Base-by-base conservation (phyloP, 371 early-diverging fungal genomes). In the Mortierella sp. region DNA sequence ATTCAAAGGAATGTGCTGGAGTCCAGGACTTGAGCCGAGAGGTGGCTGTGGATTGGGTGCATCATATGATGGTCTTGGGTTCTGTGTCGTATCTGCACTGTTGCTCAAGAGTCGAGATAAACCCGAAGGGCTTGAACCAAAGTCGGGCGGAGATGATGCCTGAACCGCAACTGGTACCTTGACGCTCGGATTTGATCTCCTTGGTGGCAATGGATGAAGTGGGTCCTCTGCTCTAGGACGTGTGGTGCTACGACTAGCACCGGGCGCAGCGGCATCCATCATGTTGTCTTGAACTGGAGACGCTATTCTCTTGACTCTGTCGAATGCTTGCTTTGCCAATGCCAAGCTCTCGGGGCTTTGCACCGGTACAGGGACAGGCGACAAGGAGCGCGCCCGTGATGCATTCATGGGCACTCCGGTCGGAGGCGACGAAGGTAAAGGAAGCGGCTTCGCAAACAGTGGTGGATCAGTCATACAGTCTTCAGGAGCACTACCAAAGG, bases 341-440 rank as follows among this genome's bases (percentile, higher is more conserved):
- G 65, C 65, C 5, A 76, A 27, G 34, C 55, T 76, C 46, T 76
- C 77, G 7, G 77, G 57, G 14, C 69, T 64, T 31, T 76, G 77
- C n/a, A 60, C 16, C 0, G 68, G 76, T 8, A 63, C 47, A n/a
- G 58, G 54, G 13, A 50, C 54, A 41, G 77, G 77, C 0, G 76
- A 68, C 2, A 60, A 48, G 3, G 72, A 29, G 17, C 60, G 65
- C 22, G 60, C 34, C 1, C 27, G 52, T 13, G 45, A 14, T 3
- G 31, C 8, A 8, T 53, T 64, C 34, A 22, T 60, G 17, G 57
- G 67, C 16, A 67, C 45, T 47, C 39, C 55, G 2, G 64, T 59
- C 12, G 48, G 69, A 0, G 77, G 77, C 1, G 77, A 58, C 0
- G 77, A 76, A 2, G 77, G 77, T 6, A 76, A 48, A 1, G 77